These are phyloP conservation scores for Powellomyces hirtus DNA, from an alignment of 192 early-diverging fungal species.

Conservation along the genomic window DNA sequence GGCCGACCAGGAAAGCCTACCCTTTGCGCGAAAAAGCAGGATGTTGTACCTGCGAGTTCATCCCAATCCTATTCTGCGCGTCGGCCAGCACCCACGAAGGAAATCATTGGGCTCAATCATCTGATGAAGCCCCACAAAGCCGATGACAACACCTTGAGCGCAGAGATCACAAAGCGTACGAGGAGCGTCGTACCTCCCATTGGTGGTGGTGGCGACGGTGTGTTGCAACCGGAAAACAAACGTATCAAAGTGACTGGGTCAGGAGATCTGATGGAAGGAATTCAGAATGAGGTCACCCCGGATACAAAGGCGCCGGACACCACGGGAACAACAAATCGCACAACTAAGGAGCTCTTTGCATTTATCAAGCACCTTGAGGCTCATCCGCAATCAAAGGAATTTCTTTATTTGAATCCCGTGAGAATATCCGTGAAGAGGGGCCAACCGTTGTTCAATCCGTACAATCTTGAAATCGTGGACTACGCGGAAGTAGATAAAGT, in stretches of 20 bases:
- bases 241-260: not conserved
- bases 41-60: constrained; percentile 39
- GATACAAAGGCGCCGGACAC: not conserved
- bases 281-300: not conserved
- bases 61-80: constrained; percentile 15
- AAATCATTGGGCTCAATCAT: not conserved
- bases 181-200: constrained; percentile 4
- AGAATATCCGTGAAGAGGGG: constrained; percentile 24
- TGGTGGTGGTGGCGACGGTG: not conserved
- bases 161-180: not conserved
- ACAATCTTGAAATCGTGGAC: constrained; percentile 50
- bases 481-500: constrained; percentile 42
- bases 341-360: constrained; percentile 30
- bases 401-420: constrained; percentile 46
- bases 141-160: not conserved
- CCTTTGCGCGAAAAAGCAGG: constrained; percentile 35
- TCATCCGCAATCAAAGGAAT: constrained; percentile 40
- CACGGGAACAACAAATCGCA: not conserved
- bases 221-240: not conserved
- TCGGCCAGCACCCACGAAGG: not conserved
- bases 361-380: constrained; percentile 43
- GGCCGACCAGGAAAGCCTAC: not conserved
- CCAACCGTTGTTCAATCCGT: constrained; percentile 50
- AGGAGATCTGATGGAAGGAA: not conserved
- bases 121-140: not conserved